phyloP scores from a whole-genome alignment of 2,329 filamentous ascomycete genomes.

The Didymella pomorum region DNA sequence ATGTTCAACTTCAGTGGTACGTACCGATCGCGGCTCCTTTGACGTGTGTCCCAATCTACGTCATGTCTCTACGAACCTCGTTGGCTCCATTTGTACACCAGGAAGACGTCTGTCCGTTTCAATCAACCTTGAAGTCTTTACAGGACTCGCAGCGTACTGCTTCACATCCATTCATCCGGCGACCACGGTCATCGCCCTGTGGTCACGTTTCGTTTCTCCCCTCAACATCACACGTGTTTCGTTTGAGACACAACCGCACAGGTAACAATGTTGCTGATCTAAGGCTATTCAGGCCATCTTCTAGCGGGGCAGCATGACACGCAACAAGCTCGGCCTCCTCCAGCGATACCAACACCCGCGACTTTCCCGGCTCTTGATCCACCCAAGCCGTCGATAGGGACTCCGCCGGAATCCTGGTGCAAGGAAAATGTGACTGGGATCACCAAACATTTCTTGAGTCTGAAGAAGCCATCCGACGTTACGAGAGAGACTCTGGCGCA shows the following conservation, averaged over 20 bases:
- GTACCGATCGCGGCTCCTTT: conserved; percentile 25
- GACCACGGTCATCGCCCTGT: conserved; percentile 28
- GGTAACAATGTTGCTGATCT: conserved; percentile 42
- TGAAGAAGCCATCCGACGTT: conserved; percentile 55
- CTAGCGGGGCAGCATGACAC: conserved; percentile 52
- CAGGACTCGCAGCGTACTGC: not conserved
- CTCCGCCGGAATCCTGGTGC: conserved; percentile 44
- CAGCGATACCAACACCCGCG: conserved; percentile 58
- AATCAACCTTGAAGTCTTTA: not conserved
- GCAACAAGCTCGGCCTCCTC: conserved; percentile 56
- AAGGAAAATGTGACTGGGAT: conserved; percentile 52
- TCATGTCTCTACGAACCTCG: conserved; percentile 9
- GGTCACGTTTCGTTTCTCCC: conserved; percentile 23
- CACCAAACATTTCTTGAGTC: conserved; percentile 53
- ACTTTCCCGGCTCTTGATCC: conserved; percentile 61
- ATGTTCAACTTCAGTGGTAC: conserved; percentile 52
- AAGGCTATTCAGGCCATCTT: conserved; percentile 42
- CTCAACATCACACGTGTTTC: conserved; percentile 41
- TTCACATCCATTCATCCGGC: conserved; percentile 5
- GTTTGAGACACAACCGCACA: conserved; percentile 35
- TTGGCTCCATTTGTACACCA: conserved; percentile 3
- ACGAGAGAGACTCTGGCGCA: conserved; percentile 49
- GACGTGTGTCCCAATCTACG: conserved; percentile 10
- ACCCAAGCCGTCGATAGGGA: conserved; percentile 38
- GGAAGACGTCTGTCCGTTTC: not conserved